Evolutionary conservation across 1,284 basidiomycete genomes (phyloP), one percentile per base, ranked within the genome.

Genomic region (Kwoniella shivajii): DNA sequence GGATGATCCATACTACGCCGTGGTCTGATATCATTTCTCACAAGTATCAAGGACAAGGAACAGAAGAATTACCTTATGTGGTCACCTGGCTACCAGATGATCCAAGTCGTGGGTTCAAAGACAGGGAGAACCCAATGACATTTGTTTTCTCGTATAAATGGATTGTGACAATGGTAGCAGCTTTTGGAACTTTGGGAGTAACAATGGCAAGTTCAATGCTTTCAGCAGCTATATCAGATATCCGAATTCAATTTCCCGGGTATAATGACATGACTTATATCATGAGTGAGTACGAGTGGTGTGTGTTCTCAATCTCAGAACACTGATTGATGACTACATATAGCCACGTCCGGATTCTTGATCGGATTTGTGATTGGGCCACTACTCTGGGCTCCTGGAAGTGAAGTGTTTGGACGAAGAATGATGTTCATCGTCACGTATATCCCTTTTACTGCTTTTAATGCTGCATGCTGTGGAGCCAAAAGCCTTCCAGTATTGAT

Each of bases 171-270:
- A 36, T 52, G 14, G 43, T 57, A 43, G 67, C 56, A 2, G 65
- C 65, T 1, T 34, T 56, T 3, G 62, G 61, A 2, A 59, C 57
- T 6, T 54, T 69, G 5, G 50, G 57, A 16, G 67, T 69, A 5
- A 64, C 60, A 2, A 67, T 69, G 57, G 57, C 60, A 3, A 57
- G 53, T 22, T 63, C 60, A 1, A 63, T 70, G 51, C 55, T 70
- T n/a, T 59, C 54, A 9, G 68, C 61, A 0, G 61, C 64, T 6
- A 63, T 70, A 9, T 54, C 22, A 9, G 49, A 56, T 26, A 60
- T 70, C 36, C 44, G 59, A 53, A 26, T n/a, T n/a, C 53, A 53
- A 14, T 70, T 65, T 22, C 68, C 68, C 1, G 65, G 61, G 6
- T 54, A 64, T 30, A 57, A 50, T 33, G 34, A 33, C 31, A 55